Conservation (phyloP, 116 monocot species). For the Cymodocea nodosa region DNA sequence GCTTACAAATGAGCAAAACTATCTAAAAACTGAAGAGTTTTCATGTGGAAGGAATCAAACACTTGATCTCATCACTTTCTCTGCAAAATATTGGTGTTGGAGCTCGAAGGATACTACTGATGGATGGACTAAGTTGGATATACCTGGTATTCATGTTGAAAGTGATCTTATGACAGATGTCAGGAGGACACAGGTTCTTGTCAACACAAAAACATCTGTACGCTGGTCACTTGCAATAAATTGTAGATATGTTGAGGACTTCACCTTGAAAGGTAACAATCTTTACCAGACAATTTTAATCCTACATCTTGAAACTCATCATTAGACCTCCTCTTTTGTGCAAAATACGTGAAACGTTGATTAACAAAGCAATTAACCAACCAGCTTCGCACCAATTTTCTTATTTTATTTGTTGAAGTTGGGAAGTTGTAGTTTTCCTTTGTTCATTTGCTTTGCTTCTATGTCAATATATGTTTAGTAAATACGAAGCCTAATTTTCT, state of each 20-base stretch:
- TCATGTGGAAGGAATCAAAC: slow-evolving; percentile 39
- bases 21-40: slow-evolving; percentile 57
- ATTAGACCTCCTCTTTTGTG: not conserved
- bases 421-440: too few species aligned
- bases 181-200: slow-evolving; percentile 41
- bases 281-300: not conserved
- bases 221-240: slow-evolving; percentile 87
- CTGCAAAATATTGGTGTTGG: slow-evolving; percentile 60
- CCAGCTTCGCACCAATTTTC: too few species aligned
- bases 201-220: slow-evolving; percentile 69
- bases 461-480: not conserved
- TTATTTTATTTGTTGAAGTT: too few species aligned
- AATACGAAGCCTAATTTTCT: not conserved
- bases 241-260: slow-evolving; percentile 45
- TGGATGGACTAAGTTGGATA: slow-evolving; percentile 70
- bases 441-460: too few species aligned
- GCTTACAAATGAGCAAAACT: slow-evolving; percentile 45
- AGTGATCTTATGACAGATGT: slow-evolving; percentile 36
- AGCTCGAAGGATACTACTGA: slow-evolving; percentile 32
- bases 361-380: not conserved
- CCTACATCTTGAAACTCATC: not conserved
- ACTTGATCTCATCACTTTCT: slow-evolving; percentile 70
- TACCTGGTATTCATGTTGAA: slow-evolving; percentile 60
- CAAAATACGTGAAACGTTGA: not conserved
- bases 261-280: slow-evolving; percentile 57